A percentile compares a stretch with the other conserved stretches of the same genome.
These are phyloP conservation scores for Aspergillus jensenii DNA, from an alignment of 2,329 filamentous ascomycete species.

Conservation along the genomic window DNA sequence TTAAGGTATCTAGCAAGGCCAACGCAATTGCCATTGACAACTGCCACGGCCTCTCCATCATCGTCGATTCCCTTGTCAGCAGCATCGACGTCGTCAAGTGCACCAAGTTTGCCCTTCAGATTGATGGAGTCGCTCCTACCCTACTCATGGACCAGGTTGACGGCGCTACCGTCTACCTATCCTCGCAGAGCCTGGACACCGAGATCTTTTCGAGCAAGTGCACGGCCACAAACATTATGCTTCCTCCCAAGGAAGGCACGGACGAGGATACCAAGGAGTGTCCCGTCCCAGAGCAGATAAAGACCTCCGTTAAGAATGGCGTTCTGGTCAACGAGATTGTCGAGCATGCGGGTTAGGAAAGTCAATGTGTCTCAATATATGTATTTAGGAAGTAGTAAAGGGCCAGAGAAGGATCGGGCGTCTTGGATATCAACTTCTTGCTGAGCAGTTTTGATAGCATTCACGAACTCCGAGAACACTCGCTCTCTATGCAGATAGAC, in stretches of 20 bases:
- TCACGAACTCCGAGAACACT: background rate
- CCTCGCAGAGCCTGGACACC: constrained; percentile 72
- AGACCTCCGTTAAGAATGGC: constrained; percentile 74
- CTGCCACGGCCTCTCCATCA: constrained; percentile 75
- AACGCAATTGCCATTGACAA: constrained; percentile 98
- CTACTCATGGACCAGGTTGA: constrained; percentile 92
- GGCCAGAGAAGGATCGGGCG: background rate
- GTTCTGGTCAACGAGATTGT: constrained; percentile 90
- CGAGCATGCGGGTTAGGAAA: constrained; percentile 75
- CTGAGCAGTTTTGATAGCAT: background rate
- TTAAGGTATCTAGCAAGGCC: constrained; percentile 88
- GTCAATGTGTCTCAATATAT: background rate
- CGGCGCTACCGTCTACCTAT: constrained; percentile 81
- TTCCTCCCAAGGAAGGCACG: constrained; percentile 64
- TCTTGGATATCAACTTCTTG: background rate
- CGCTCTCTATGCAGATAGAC: background rate
- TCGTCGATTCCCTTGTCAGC: constrained; percentile 86
- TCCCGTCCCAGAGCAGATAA: constrained; percentile 85
- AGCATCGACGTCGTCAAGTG: constrained; percentile 95
- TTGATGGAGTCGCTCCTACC: constrained; percentile 81
- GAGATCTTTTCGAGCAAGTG: constrained; percentile 91
- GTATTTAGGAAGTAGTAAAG: background rate
- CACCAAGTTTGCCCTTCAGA: constrained; percentile 89
- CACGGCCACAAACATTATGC: constrained; percentile 80
- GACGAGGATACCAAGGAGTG: constrained; percentile 84